Evolutionary conservation across 208 protist genomes (phyloP).

Genomic region (Trypanosoma scelopori): DNA sequence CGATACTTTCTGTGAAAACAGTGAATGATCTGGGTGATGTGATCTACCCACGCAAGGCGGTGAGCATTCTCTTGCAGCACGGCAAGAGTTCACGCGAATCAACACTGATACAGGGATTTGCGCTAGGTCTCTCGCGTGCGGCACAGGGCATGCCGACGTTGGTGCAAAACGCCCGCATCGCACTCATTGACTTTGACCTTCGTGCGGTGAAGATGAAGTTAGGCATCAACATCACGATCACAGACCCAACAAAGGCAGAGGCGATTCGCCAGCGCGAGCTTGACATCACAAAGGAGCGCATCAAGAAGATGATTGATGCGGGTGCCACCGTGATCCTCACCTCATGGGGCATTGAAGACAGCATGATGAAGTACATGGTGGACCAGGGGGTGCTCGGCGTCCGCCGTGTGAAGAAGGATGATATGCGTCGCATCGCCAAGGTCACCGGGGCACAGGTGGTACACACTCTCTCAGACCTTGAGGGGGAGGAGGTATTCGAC

Average conservation of each 20-base stretch:
- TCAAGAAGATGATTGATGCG: slow-evolving; percentile 96
- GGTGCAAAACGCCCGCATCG: slow-evolving; percentile 97
- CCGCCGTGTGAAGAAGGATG: slow-evolving; percentile 95
- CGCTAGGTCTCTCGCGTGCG: slow-evolving; percentile 96
- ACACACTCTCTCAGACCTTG: slow-evolving; percentile 95
- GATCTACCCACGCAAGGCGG: slow-evolving; percentile 97
- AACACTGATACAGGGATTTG: slow-evolving; percentile 94
- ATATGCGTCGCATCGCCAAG: slow-evolving; percentile 97
- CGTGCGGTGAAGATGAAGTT: slow-evolving; percentile 96
- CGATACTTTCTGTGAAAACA: slow-evolving; percentile 89
- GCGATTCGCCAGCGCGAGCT: slow-evolving; percentile 96
- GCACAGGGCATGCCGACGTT: slow-evolving; percentile 97
- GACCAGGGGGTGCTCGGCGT: slow-evolving; percentile 97
- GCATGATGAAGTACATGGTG: slow-evolving; percentile 99
- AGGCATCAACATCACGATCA: slow-evolving; percentile 98
- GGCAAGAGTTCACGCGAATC: slow-evolving; percentile 95
- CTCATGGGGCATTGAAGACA: slow-evolving; percentile 99
- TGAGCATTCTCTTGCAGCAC: slow-evolving; percentile 98
- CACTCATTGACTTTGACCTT: slow-evolving; percentile 99
- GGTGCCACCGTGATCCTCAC: slow-evolving; percentile 99
- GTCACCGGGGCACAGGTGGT: slow-evolving; percentile 95
- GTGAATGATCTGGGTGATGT: slow-evolving; percentile 91
- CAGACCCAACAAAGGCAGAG: slow-evolving; percentile 97
- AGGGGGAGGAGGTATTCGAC: slow-evolving; percentile 98
- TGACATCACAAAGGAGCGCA: slow-evolving; percentile 97